These are phyloP conservation scores for Magnolia kwangsiensis DNA, from an alignment of 164 flowering plant genomes.

Conservation along the genomic window DNA sequence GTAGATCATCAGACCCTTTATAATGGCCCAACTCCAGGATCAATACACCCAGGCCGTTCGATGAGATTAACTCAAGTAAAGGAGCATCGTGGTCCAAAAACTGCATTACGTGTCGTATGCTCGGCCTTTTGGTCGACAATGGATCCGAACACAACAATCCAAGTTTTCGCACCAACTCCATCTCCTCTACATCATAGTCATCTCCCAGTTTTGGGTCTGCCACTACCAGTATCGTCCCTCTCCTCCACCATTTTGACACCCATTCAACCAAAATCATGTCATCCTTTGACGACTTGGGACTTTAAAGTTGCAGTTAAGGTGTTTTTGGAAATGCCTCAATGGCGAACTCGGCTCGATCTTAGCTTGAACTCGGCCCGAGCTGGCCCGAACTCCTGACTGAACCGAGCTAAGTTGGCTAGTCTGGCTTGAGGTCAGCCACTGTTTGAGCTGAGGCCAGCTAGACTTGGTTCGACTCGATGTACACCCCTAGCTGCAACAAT, in stretches of 20 bases:
- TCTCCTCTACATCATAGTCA: constrained; percentile 13
- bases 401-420: no score
- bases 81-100: constrained; percentile 1
- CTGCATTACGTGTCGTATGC: constrained; percentile 8
- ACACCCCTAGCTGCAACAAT: no score
- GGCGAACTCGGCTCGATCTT: no score
- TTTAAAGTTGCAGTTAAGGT: no score
- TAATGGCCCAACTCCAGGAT: background rate
- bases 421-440: no score
- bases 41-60: background rate
- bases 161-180: constrained; percentile 15
- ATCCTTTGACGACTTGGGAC: background rate
- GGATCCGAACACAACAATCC: constrained; percentile 29
- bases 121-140: constrained; percentile 3
- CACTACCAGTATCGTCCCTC: background rate
- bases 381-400: no score
- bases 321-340: no score
- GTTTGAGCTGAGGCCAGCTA: no score
- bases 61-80: background rate
- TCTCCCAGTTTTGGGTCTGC: background rate
- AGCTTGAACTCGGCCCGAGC: no score
- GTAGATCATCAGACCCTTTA: no score
- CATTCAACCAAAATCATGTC: background rate
- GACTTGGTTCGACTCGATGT: no score
- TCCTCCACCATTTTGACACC: background rate